Base-by-base conservation (phyloP, 1,139 yeast genomes). In the Kodamaea derodonti region DNA sequence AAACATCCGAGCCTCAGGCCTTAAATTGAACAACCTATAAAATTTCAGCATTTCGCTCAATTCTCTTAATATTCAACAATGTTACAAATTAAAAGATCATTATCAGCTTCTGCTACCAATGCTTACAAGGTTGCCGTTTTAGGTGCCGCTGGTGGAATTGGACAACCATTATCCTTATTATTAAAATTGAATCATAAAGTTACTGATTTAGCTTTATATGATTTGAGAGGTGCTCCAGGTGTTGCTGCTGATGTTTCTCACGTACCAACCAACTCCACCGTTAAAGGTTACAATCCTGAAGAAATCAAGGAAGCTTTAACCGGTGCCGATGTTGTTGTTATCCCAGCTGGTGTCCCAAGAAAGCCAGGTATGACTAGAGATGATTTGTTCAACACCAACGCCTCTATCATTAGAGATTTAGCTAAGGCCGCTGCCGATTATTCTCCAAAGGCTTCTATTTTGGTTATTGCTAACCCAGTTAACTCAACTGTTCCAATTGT, bases 341-440 rank as follows among this genome's bases (percentile, higher is more conserved):
- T 90, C 58, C 96, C 97, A 44, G 97, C 97, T 33, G 97, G 97
- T 58, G 86, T 90, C 40, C 97, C 97, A 60, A 80, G 97, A 71
- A 90, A 90, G 71, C 97, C 97, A 38, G 97, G 97, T 49, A 90
- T 90, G 97, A 85, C 97, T 47, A 81, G 97, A 65, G 97, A 90
- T 60, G 97, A 90, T 59, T 75, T 90, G 59, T 87, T 90, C 76
- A 80, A 80, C 68, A 85, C 92, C 69, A 90, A 90, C 58, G 96
- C 95, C 32, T 84, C 88, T 33, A 90, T 90, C 61, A 88, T 90
- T 38, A 74, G 84, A 48, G 90, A 80, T 60, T 71, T 90, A 53
- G 90, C 95, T 46, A 78, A 76, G 60, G 86, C 85, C 34, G 80
- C 85, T 51, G 94, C 95, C 33, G 73, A 75, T 38, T 56, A 66